Evolutionary conservation across 805 yeast species (phyloP).

Genomic region (Metschnikowia henanensis): DNA sequence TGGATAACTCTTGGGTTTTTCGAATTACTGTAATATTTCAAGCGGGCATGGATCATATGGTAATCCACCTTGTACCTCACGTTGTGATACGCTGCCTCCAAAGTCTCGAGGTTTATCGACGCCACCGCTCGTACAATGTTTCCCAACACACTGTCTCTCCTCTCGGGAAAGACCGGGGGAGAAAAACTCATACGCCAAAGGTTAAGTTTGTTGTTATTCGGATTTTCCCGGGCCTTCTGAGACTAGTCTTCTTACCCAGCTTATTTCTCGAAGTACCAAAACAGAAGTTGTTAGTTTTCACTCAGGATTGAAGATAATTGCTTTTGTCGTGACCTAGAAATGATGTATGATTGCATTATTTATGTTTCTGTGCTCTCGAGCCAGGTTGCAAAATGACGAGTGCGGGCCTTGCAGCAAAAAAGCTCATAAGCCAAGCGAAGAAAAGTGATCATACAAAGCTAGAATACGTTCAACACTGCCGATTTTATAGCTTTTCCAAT

Average conservation of each 20-base stretch:
- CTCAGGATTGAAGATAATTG: background rate
- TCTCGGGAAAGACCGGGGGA: constrained; percentile 7
- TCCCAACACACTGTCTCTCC: constrained; percentile 9
- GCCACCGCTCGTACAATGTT: constrained; percentile 13
- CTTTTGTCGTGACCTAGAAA: too few species aligned
- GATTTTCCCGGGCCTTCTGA: background rate
- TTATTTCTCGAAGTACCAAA: too few species aligned
- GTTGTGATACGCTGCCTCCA: constrained; percentile 21
- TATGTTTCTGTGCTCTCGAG: background rate
- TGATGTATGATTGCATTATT: too few species aligned
- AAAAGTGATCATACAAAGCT: too few species aligned
- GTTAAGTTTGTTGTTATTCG: background rate
- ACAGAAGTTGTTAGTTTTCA: too few species aligned
- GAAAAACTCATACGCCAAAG: constrained; percentile 1
- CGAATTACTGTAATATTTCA: constrained; percentile 38
- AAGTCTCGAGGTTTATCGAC: constrained; percentile 10
- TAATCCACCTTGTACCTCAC: constrained; percentile 34
- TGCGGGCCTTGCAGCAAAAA: background rate
- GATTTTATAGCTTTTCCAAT: too few species aligned
- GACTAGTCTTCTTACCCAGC: too few species aligned
- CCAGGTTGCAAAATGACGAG: background rate
- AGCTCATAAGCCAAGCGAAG: too few species aligned
- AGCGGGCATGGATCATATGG: constrained; percentile 33
- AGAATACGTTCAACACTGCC: too few species aligned
- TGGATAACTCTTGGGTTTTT: constrained; percentile 40